Conservation (phyloP, 2,329 filamentous ascomycete genomes). For the Botrytis cinerea region DNA sequence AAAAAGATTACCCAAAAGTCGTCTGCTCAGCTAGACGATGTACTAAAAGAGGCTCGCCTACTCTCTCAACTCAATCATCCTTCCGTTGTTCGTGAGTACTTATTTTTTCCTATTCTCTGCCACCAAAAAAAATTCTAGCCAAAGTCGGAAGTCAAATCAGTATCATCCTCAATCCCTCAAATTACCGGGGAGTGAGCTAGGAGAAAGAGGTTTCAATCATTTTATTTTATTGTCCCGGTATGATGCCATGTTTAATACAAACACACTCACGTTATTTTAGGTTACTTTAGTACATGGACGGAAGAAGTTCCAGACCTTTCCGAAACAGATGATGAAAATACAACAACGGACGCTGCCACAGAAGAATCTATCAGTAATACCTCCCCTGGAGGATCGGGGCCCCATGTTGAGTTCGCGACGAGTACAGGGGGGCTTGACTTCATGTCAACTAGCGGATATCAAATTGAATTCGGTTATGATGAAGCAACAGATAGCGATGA, state of each 20-base stretch:
- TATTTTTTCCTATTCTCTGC: not conserved
- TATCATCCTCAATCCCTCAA: not conserved
- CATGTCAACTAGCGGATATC: conserved; percentile 81
- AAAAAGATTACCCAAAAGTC: conserved; percentile 92
- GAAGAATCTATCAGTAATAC: conserved; percentile 36
- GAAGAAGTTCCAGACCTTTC: conserved; percentile 64
- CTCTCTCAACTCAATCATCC: conserved; percentile 93
- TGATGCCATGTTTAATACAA: not conserved
- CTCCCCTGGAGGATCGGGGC: conserved; percentile 34
- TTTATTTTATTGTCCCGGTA: too few relatives aligned
- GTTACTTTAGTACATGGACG: conserved; percentile 95
- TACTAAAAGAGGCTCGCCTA: conserved; percentile 81
- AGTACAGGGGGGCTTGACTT: conserved; percentile 88
- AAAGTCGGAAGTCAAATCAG: not conserved
- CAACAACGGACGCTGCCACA: conserved; percentile 49
- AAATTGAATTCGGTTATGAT: conserved; percentile 73
- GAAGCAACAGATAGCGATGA: conserved; percentile 47
- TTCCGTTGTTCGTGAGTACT: conserved; percentile 50
- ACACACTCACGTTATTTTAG: conserved; percentile 51
- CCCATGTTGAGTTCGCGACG: conserved; percentile 38
- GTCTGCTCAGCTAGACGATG: conserved; percentile 75
- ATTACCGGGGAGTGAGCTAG: too few relatives aligned
- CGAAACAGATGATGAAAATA: conserved; percentile 57
- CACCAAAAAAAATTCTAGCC: not conserved
- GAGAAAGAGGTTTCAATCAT: not conserved